Evolutionary conservation across 2,329 filamentous ascomycete species (phyloP), one percentile per base, ranked within the genome.

Genomic region (Aspergillus phoenicis): DNA sequence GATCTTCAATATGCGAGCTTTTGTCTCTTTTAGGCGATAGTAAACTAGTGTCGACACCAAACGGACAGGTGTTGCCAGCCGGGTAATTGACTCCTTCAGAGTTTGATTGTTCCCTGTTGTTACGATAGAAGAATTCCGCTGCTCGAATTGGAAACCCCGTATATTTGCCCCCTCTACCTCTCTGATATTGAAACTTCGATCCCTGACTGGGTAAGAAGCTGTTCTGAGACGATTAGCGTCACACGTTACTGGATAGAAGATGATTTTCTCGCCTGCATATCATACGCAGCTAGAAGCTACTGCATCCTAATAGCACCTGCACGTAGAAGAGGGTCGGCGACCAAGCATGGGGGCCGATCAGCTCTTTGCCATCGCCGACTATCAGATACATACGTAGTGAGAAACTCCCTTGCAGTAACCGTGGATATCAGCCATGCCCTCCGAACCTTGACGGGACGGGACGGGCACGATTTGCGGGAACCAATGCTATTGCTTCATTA

Each of bases 401-500:
- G 30, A 26, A 56, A 56, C 70, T 70, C 72, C 41, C 71, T 74
- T 74, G 68, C 69, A 61, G 69, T 65, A 66, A 70, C 69, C 69
- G 60, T 74, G 70, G 71, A 56, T 70, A 62, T 69, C 63, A 63
- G 64, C 64, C 69, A 71, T 68, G 67, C 66, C 64, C 63, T 69
- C 69, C 69, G 67, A 75, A 75, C 73, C 71, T 76, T 75, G 70
- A 75, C 73, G 73, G 73, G 70, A 72, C 73, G 73, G 73, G 68
- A 72, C 73, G 72, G 69, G 45, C 57, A 61, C 62, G 49, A 65
- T 58, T 59, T 57, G 54, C 57, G 64, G 64, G 61, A 68, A 60
- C 63, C 64, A 66, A 65, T 60, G 49, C 57, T 41, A 13, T 56
- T 53, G 41, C 57, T 26, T 52, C 38, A 15, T 33, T 52, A 28